Evolutionary conservation across 305 asterid species (phyloP).

Genomic region (Andrographis paniculata): DNA sequence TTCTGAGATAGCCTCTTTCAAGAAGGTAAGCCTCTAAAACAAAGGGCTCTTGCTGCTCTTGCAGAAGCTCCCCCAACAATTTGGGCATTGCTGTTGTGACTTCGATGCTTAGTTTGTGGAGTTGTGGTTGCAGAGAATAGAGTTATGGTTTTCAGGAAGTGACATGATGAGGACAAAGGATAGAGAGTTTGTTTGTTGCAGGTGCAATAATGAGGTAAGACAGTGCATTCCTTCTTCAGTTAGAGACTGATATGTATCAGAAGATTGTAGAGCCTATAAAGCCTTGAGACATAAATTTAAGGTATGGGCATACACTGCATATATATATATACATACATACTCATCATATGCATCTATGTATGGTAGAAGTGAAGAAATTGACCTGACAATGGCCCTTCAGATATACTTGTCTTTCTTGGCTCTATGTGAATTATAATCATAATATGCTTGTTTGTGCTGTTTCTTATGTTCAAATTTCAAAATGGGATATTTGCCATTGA

Average conservation of each 20-base stretch:
- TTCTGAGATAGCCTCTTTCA: conserved; percentile 41
- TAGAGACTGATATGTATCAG: neutral
- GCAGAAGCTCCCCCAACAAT: conserved; percentile 53
- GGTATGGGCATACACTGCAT: neutral
- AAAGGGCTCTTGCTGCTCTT: conserved; percentile 72
- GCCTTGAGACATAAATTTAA: neutral
- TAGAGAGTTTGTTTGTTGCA: neutral
- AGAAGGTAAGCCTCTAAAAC: conserved; percentile 46
- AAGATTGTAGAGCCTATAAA: neutral
- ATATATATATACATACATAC: no score
- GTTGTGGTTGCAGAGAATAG: neutral
- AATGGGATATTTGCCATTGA: no score
- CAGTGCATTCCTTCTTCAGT: neutral
- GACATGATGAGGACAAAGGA: neutral
- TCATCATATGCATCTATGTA: no score
- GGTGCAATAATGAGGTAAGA: conserved; percentile 4
- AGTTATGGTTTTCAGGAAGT: neutral
- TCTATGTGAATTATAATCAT: neutral
- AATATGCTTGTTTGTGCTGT: neutral
- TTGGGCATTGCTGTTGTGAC: conserved; percentile 24
- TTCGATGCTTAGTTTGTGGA: neutral
- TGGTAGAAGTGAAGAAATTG: neutral
- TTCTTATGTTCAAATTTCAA: neutral
- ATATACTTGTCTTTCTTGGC: neutral
- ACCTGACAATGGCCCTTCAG: neutral